Evolutionary conservation across 75 land plant species (phyloP), one percentile per base, ranked within the genome.

Genomic region (Selaginella tamariscina): DNA sequence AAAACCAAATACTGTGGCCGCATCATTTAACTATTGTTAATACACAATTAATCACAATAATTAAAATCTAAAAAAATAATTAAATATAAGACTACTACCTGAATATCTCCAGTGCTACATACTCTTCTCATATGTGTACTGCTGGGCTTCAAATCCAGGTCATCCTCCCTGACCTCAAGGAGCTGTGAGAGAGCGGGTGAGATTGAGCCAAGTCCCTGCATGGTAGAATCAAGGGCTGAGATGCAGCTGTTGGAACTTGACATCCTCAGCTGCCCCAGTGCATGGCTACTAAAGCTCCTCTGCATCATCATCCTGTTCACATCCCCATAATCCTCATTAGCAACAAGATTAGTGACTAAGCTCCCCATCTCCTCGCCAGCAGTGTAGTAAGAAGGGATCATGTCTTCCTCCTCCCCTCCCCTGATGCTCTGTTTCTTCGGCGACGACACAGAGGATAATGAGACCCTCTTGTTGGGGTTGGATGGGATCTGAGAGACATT

Each of bases 41-140:
- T n/a, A n/a, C n/a, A n/a, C n/a, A n/a, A n/a, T n/a, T n/a, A 39
- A 39, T 5, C 5, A 39, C 49, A 15, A 39, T 5, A 39, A 39
- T 5, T 15, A 39, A 39, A 39, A 39, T 5, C 49, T 15, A 5
- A 39, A 39, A 15, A 39, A 15, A 39, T 15, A 5, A 15, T 5
- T 39, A 59, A 59, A 49, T 39, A 15, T 5, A 39, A 39, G 15
- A 5, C 15, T 39, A 5, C 11, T 39, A 71, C 73, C 73, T 71
- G 73, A 44, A 71, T 71, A 44, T 71, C 73, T 15, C 68, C 55
- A 18, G 62, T 65, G 29, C 73, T 71, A 55, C 29, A 64, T 0
- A 65, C 73, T 31, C 73, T 71, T 55, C 73, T 71, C 66, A 71
- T 39, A 15, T 15, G 5, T 5, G 5, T 39, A 39, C 49, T 39